Evolutionary conservation across 768 basidiomycete genomes (phyloP).

Genomic region (Russula compacta): DNA sequence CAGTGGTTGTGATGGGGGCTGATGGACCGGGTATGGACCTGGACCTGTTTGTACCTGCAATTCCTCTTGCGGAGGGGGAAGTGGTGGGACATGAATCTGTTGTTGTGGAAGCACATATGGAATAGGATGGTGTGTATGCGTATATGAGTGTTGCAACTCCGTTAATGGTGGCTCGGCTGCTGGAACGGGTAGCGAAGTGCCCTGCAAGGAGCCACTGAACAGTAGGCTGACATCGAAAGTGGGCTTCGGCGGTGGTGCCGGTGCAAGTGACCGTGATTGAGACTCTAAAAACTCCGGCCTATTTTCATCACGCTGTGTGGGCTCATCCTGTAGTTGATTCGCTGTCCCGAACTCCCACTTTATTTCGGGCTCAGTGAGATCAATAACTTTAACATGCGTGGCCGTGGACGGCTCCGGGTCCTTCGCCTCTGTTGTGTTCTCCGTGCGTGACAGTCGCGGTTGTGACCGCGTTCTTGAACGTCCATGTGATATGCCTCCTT

Average conservation of each 20-base stretch:
- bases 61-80: constrained; percentile 4
- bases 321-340: constrained; percentile 6
- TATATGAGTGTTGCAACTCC: constrained; percentile 12
- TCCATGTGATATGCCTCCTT: constrained; percentile 25
- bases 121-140: constrained; percentile 7
- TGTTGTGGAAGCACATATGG: constrained; percentile 8
- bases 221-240: constrained; percentile 12
- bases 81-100: constrained; percentile 1
- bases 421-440: neutral
- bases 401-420: neutral
- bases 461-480: constrained; percentile 28
- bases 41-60: constrained; percentile 13
- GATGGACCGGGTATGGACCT: constrained; percentile 15
- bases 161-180: constrained; percentile 1
- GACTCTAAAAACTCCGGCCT: neutral
- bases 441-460: constrained; percentile 5
- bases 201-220: constrained; percentile 11
- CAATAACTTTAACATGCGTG: constrained; percentile 24
- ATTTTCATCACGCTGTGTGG: neutral
- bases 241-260: neutral
- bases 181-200: neutral
- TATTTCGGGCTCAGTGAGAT: constrained; percentile 27
- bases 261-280: neutral
- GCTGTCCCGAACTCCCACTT: constrained; percentile 58
- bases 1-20: constrained; percentile 7